Evolutionary conservation across 257 asterid genomes (phyloP).

Genomic region (Fraxinus americana): DNA sequence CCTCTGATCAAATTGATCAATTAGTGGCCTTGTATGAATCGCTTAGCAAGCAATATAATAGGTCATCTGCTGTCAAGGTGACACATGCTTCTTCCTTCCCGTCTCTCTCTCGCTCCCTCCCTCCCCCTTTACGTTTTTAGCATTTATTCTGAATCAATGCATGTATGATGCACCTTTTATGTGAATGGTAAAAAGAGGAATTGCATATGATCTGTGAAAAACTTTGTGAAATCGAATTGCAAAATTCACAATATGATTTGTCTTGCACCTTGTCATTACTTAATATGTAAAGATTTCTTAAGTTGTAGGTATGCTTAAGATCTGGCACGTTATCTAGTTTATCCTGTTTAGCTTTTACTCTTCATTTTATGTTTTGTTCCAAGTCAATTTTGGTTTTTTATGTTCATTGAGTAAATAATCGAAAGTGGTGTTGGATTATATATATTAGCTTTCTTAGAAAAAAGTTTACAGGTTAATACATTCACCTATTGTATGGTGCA

Average conservation of each 20-base stretch:
- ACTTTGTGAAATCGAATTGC: not conserved
- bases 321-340: not conserved
- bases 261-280: not conserved
- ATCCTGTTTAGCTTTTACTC: no score
- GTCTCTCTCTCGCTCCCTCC: not conserved
- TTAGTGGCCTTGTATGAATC: constrained; percentile 76
- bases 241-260: not conserved
- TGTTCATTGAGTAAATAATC: no score
- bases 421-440: no score
- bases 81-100: constrained; percentile 8
- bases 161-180: not conserved
- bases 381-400: no score
- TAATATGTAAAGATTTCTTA: not conserved
- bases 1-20: constrained; percentile 63
- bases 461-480: no score
- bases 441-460: no score
- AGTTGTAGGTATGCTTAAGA: no score
- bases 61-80: constrained; percentile 98
- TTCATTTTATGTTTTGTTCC: no score
- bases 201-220: not conserved
- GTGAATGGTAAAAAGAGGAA: not conserved
- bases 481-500: no score
- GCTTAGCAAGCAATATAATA: constrained; percentile 66
- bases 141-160: not conserved
- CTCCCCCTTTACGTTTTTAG: no score